A percentile compares a stretch with the other conserved stretches of the same genome.
Evolutionary conservation across 208 protist species (phyloP).

Genomic region (Vickermania ingenoplastis): DNA sequence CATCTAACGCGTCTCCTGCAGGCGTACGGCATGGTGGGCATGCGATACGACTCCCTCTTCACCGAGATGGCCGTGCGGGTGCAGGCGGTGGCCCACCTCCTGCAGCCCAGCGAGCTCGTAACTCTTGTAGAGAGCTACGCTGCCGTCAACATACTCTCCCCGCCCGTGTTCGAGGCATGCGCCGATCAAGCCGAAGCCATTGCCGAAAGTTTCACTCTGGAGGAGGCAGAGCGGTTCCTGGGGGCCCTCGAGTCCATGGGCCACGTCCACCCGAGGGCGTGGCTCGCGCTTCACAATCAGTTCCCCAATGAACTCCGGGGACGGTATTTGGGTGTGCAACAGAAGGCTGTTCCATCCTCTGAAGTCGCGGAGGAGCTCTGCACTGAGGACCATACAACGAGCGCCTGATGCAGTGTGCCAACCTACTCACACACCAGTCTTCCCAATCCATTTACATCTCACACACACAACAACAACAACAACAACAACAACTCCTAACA

Average conservation of each 20-base stretch:
- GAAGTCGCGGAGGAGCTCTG: no score
- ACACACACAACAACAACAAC: no score
- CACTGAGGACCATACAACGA: no score
- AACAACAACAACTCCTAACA: no score
- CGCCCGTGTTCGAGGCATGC: constrained; percentile 1
- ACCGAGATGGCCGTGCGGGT: constrained; percentile 54
- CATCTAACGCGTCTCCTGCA: constrained; percentile 36
- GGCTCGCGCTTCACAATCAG: background rate
- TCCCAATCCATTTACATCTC: no score
- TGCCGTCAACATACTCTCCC: constrained; percentile 14
- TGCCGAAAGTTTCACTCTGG: background rate
- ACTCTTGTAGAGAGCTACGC: constrained; percentile 44
- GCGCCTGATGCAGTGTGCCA: no score
- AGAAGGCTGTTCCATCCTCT: background rate
- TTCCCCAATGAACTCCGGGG: background rate
- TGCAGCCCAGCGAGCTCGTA: constrained; percentile 27
- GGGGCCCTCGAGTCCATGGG: background rate
- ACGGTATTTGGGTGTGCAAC: background rate
- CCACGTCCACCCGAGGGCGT: background rate
- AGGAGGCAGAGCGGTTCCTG: background rate
- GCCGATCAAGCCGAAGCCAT: background rate
- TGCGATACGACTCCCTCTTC: constrained; percentile 73
- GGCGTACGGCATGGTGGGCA: constrained; percentile 57
- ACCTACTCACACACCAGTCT: no score
- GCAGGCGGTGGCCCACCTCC: constrained; percentile 45